phyloP scores from a whole-genome alignment of 768 basidiomycete genomes.

The Mycena albidolilacea region DNA sequence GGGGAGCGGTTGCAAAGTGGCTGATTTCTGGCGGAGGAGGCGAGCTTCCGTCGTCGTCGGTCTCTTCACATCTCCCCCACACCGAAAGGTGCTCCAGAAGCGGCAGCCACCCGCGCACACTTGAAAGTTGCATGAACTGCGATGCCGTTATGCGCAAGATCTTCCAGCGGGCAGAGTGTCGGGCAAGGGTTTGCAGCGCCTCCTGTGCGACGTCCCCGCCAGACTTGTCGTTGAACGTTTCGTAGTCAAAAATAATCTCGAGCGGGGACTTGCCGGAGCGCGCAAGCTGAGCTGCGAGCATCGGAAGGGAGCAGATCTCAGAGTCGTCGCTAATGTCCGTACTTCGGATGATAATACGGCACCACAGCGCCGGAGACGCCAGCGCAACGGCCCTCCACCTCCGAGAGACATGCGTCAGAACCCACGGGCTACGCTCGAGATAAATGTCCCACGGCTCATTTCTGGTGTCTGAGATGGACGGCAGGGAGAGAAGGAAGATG shows the following conservation, averaged over 20 bases:
- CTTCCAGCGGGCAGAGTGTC: neutral
- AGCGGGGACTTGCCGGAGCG: neutral
- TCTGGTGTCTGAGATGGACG: neutral
- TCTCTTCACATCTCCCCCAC: neutral
- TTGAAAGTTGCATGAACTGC: neutral
- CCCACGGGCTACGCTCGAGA: slow-evolving; percentile 15
- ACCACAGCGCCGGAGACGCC: slow-evolving; percentile 14
- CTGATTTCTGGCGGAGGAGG: neutral
- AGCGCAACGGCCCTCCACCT: slow-evolving; percentile 20
- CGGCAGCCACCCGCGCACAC: neutral
- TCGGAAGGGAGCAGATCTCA: neutral
- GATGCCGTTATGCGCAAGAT: neutral
- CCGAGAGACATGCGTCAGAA: slow-evolving; percentile 11
- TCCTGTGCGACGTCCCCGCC: neutral
- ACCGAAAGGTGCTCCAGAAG: neutral
- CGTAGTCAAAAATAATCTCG: neutral
- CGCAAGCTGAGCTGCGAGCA: neutral
- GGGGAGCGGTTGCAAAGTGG: slow-evolving; percentile 12
- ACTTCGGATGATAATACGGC: slow-evolving; percentile 8
- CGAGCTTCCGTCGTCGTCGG: neutral
- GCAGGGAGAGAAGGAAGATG: slow-evolving; percentile 13
- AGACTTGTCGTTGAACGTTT: neutral
- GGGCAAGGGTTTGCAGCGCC: neutral
- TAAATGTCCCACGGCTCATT: neutral
- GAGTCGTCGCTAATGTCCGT: neutral